Evolutionary conservation across 306 rosid species (phyloP).

Genomic region (Fagus sylvatica): DNA sequence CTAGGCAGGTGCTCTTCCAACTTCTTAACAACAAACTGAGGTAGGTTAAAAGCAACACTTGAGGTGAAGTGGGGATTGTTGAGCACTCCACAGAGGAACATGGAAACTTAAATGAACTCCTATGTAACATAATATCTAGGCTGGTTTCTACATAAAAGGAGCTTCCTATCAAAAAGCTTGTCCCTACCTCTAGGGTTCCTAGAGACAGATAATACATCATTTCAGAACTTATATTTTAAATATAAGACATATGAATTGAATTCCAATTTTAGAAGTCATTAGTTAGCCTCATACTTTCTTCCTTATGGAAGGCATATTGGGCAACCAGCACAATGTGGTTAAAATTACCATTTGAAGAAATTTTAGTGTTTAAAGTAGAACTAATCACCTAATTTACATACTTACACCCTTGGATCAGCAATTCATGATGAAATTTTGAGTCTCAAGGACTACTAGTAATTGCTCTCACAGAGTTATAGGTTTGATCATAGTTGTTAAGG

Average conservation of each 20-base stretch:
- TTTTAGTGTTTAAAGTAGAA: too few species aligned
- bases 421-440: too few species aligned
- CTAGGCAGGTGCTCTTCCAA: neutral
- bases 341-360: too few species aligned
- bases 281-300: too few species aligned
- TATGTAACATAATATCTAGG: neutral
- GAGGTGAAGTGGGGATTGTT: neutral
- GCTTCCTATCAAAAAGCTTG: neutral
- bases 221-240: neutral
- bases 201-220: neutral
- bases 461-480: too few species aligned
- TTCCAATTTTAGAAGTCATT: neutral
- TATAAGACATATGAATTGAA: neutral
- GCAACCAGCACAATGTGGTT: too few species aligned
- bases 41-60: neutral
- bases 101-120: neutral
- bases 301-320: too few species aligned
- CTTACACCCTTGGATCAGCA: too few species aligned
- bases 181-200: neutral
- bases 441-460: too few species aligned
- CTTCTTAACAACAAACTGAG: neutral
- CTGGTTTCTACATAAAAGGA: neutral
- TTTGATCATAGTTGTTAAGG: neutral
- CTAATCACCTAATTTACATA: too few species aligned
- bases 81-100: neutral